phyloP scores from a whole-genome alignment of 331 rosid species.

The Pyracantha coccinea region DNA sequence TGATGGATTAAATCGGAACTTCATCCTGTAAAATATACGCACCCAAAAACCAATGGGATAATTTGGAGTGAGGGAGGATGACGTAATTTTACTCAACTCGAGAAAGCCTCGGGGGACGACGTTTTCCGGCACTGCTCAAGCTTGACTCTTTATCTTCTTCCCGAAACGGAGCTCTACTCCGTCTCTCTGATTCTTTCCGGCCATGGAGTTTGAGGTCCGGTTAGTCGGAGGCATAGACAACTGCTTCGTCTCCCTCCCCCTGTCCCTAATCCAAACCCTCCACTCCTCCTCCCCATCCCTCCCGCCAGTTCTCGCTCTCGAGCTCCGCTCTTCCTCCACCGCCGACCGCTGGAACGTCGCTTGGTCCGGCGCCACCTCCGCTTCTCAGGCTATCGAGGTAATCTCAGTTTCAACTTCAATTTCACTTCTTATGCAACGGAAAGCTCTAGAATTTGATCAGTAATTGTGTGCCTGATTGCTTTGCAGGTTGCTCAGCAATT shows the following conservation, averaged over 20 bases:
- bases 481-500: slow-evolving; percentile 64
- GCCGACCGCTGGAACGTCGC: slow-evolving; percentile 54
- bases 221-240: slow-evolving; percentile 47
- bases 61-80: background rate
- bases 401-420: background rate
- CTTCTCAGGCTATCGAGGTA: slow-evolving; percentile 70
- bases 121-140: background rate
- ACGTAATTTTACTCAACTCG: background rate
- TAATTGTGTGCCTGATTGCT: background rate
- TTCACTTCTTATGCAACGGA: background rate
- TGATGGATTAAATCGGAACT: no score
- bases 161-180: background rate
- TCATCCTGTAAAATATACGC: no score
- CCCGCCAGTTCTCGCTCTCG: slow-evolving; percentile 55
- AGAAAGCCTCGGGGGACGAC: background rate
- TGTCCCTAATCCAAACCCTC: slow-evolving; percentile 61
- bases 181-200: background rate
- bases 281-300: slow-evolving; percentile 42
- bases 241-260: slow-evolving; percentile 79
- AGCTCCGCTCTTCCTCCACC: slow-evolving; percentile 49
- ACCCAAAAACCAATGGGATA: background rate
- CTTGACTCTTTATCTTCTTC: background rate
- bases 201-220: slow-evolving; percentile 69
- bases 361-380: slow-evolving; percentile 88
- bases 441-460: background rate